phyloP scores from a whole-genome alignment of 2,329 filamentous ascomycete genomes.

The Cercospora brassicicola region DNA sequence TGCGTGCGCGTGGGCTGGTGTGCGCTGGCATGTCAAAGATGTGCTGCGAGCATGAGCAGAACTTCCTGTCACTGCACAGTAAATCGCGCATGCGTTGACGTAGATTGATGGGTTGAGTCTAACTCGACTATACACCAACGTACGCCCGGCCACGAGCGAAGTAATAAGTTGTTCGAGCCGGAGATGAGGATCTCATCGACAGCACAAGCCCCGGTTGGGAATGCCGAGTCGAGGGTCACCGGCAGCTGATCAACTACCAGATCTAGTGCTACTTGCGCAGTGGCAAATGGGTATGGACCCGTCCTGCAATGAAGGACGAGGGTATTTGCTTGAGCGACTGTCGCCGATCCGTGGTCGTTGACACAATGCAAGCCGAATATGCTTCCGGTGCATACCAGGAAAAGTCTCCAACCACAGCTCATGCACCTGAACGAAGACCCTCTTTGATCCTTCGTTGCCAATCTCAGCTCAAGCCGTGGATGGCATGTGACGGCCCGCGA shows the following conservation, averaged over 20 bases:
- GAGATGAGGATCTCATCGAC: background rate
- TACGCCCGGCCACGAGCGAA: background rate
- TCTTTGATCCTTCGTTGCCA: background rate
- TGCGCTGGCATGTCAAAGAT: slow-evolving; percentile 6
- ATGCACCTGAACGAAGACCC: background rate
- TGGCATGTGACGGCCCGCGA: background rate
- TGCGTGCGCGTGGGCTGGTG: background rate
- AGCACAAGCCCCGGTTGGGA: background rate
- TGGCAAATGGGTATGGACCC: background rate
- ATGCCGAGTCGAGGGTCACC: background rate
- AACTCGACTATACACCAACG: background rate
- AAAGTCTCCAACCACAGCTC: background rate
- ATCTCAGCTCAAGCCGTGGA: background rate
- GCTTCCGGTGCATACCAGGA: background rate
- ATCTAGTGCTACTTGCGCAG: background rate
- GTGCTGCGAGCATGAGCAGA: background rate
- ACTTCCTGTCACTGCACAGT: slow-evolving; percentile 5
- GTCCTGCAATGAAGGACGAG: background rate
- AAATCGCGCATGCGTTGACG: slow-evolving; percentile 6
- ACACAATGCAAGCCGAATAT: background rate
- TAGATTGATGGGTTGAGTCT: background rate
- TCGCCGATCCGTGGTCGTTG: background rate
- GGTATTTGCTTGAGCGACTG: background rate
- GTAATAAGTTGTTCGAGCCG: background rate
- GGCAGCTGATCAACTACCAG: background rate